Evolutionary conservation across 2,329 filamentous ascomycete species (phyloP).

Genomic region (Venturia pyrina): DNA sequence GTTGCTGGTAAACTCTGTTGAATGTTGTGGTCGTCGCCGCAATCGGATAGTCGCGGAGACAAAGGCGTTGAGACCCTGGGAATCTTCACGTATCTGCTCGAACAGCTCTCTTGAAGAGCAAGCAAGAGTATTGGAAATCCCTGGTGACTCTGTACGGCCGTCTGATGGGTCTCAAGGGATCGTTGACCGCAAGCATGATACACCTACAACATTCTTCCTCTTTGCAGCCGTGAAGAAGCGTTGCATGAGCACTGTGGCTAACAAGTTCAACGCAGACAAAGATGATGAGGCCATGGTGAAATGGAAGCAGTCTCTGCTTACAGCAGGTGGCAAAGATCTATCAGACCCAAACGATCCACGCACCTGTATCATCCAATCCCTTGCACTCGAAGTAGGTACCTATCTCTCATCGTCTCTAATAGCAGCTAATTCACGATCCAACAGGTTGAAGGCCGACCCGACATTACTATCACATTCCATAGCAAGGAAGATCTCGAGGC

Average conservation of each 20-base stretch:
- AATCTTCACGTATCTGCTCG: background rate
- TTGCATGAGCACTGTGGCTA: background rate
- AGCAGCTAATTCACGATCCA: background rate
- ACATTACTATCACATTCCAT: constrained; percentile 84
- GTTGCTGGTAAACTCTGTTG: background rate
- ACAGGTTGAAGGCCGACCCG: constrained; percentile 59
- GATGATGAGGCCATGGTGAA: constrained; percentile 90
- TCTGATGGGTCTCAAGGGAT: background rate
- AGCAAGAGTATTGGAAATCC: background rate
- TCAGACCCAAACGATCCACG: constrained; percentile 61
- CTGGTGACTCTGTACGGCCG: background rate
- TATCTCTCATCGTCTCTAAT: background rate
- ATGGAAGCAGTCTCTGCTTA: constrained; percentile 84
- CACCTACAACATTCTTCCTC: background rate
- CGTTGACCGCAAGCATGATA: background rate
- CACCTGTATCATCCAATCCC: constrained; percentile 85
- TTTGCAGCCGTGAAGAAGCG: background rate
- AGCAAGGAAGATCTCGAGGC: constrained; percentile 60
- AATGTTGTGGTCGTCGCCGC: background rate
- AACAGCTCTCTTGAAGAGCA: background rate
- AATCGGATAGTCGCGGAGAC: background rate
- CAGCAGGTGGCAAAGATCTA: constrained; percentile 50
- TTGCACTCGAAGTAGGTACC: constrained; percentile 58
- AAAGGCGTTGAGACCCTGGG: background rate
- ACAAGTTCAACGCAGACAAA: constrained; percentile 36